These are phyloP conservation scores for Tolypocladium cylindrosporum DNA, from an alignment of 2,329 filamentous ascomycete species.

Conservation along the genomic window DNA sequence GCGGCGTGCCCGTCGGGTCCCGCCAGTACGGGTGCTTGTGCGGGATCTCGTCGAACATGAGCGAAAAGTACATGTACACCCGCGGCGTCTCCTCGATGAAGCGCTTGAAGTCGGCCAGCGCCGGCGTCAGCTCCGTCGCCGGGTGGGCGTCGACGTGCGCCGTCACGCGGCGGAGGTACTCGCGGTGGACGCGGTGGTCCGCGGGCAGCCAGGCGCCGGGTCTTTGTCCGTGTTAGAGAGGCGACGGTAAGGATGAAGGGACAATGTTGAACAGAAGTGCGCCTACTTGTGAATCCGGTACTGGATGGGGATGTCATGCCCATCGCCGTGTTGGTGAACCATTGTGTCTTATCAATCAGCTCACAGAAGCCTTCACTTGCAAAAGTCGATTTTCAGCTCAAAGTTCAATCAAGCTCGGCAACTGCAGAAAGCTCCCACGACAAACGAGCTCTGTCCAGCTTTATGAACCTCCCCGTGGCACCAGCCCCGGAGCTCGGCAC, in stretches of 20 bases:
- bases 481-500: background rate
- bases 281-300: constrained; percentile 35
- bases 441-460: background rate
- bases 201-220: constrained; percentile 52
- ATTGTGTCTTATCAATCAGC: constrained; percentile 18
- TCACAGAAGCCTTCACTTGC: background rate
- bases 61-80: constrained; percentile 55
- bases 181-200: constrained; percentile 50
- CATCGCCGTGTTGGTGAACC: constrained; percentile 40
- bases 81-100: constrained; percentile 55
- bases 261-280: background rate
- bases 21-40: constrained; percentile 45
- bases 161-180: constrained; percentile 51
- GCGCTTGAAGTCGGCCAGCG: constrained; percentile 52
- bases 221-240: constrained; percentile 17
- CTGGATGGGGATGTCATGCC: constrained; percentile 39
- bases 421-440: background rate
- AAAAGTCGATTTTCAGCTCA: background rate
- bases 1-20: constrained; percentile 51
- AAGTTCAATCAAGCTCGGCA: background rate
- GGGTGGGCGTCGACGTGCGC: constrained; percentile 41
- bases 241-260: background rate
- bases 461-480: background rate
- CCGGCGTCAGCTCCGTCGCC: constrained; percentile 42
- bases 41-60: constrained; percentile 62